Evolutionary conservation across 1,139 yeast species (phyloP).

Genomic region (Kurtzmaniella quercitrusa): DNA sequence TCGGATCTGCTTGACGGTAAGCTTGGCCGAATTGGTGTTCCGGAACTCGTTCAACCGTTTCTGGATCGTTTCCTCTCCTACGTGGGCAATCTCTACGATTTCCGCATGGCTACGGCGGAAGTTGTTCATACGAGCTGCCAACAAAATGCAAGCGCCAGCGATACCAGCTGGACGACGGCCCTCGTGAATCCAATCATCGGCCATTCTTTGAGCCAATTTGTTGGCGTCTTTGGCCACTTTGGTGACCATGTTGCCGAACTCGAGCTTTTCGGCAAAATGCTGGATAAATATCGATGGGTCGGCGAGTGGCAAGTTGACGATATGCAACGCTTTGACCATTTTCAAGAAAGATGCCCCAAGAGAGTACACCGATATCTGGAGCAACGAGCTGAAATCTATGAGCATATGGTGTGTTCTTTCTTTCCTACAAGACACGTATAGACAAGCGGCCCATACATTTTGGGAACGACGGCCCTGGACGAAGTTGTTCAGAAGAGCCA

Average conservation of each 20-base stretch:
- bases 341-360: constrained; percentile 94
- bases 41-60: constrained; percentile 85
- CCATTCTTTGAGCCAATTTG: constrained; percentile 83
- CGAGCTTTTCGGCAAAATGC: constrained; percentile 85
- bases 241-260: constrained; percentile 66
- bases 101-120: constrained; percentile 89
- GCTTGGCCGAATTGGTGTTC: constrained; percentile 65
- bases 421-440: constrained; percentile 89
- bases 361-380: constrained; percentile 88
- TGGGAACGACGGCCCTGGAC: constrained; percentile 95
- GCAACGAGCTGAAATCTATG: constrained; percentile 85
- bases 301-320: constrained; percentile 74
- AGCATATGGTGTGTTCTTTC: constrained; percentile 92
- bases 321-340: constrained; percentile 77
- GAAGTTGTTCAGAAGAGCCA: constrained; percentile 81
- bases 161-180: constrained; percentile 98
- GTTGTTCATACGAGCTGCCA: constrained; percentile 96
- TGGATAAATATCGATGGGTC: constrained; percentile 93
- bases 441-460: constrained; percentile 91
- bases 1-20: constrained; percentile 74
- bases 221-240: constrained; percentile 86
- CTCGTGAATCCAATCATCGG: constrained; percentile 91
- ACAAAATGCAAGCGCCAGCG: constrained; percentile 91
- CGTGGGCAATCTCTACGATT: constrained; percentile 91
- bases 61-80: constrained; percentile 91